Conservation (phyloP, 2,329 filamentous ascomycete species). For the Aspergillus tamarii region DNA sequence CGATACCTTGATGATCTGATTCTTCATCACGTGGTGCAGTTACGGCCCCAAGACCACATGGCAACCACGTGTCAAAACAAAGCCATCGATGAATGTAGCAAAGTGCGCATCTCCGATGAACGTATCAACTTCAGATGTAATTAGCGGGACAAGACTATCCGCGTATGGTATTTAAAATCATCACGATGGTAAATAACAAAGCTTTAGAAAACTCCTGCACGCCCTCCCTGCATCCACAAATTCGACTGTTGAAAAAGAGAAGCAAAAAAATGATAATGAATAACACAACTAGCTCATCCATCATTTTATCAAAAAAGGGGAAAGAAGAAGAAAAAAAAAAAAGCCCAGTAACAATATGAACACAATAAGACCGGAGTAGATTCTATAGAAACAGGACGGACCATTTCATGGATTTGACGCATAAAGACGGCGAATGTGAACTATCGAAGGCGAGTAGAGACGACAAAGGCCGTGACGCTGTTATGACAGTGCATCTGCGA, state of each 20-base stretch:
- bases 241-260: background rate
- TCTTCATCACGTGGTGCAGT: background rate
- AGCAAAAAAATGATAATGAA: background rate
- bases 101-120: background rate
- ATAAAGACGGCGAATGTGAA: background rate
- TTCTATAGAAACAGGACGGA: background rate
- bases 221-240: background rate
- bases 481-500: background rate
- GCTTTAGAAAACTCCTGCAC: constrained; percentile 1
- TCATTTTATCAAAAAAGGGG: background rate
- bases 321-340: background rate
- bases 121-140: background rate
- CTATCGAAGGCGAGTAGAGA: background rate
- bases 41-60: constrained; percentile 2
- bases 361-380: background rate
- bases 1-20: background rate
- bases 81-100: background rate
- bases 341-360: background rate
- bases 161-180: constrained; percentile 2
- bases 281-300: background rate
- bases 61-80: constrained; percentile 5
- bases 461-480: no score
- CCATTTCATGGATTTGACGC: background rate
- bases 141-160: background rate
- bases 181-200: constrained; percentile 5